Conservation (phyloP, 306 rosid genomes). For the Canavalia ensiformis region DNA sequence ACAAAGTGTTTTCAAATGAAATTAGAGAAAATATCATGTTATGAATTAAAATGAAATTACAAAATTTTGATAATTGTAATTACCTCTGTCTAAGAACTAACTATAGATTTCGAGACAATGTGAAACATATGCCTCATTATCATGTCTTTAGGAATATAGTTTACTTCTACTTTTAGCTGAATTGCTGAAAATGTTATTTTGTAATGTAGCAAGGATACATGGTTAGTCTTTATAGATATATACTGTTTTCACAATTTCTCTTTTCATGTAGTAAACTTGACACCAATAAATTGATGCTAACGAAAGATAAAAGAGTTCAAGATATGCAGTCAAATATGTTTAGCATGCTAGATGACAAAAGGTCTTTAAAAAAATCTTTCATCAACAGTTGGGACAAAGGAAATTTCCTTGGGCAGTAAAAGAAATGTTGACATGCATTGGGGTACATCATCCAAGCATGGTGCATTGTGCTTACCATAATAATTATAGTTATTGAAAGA, state of each 20-base stretch:
- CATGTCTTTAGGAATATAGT: neutral
- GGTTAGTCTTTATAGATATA: neutral
- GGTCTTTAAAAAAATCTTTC: conserved; percentile 49
- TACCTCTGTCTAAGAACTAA: no score
- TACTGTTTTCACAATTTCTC: conserved; percentile 19
- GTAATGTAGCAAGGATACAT: conserved; percentile 26
- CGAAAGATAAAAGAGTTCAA: conserved; percentile 53
- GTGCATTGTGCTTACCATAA: conserved; percentile 53
- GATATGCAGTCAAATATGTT: conserved; percentile 48
- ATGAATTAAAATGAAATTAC: no score
- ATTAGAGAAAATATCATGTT: no score
- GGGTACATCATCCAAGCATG: conserved; percentile 51
- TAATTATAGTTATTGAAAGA: conserved; percentile 32
- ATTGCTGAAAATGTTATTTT: conserved; percentile 41
- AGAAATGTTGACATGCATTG: conserved; percentile 48
- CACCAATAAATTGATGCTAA: conserved; percentile 41
- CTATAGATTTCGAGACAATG: no score
- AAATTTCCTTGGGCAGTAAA: conserved; percentile 52
- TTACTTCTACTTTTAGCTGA: conserved; percentile 40
- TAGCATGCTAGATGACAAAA: conserved; percentile 49
- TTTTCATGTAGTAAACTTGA: conserved; percentile 58
- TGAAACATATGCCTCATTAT: neutral
- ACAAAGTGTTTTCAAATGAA: no score
- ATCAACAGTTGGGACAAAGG: conserved; percentile 53
- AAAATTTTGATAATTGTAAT: no score